Percentiles rank a stretch among this genome's conserved stretches.
Conservation (phyloP, 2,329 filamentous ascomycete species). For the Penicillium sp. region DNA sequence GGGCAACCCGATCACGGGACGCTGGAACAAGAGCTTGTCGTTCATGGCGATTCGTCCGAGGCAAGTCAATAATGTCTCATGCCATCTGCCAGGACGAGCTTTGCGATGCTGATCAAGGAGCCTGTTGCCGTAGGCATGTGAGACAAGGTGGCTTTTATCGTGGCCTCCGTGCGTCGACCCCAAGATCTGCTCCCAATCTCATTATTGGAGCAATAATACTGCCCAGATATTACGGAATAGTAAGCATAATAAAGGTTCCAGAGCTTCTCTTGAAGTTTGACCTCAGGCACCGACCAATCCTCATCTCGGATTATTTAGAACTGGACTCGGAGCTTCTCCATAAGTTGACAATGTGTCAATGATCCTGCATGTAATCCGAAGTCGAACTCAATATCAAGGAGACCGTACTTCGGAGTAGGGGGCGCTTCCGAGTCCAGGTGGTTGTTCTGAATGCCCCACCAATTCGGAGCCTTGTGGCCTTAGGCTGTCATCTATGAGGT, state of each 20-base stretch:
- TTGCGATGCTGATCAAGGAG: background rate
- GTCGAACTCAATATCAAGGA: background rate
- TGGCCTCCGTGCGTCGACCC: background rate
- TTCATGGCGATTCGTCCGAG: background rate
- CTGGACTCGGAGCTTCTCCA: background rate
- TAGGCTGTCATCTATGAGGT: conserved; percentile 19
- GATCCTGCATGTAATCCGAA: background rate
- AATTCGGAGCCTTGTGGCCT: conserved; percentile 23
- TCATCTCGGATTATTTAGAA: background rate
- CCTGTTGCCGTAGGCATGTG: background rate
- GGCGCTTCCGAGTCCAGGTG: background rate
- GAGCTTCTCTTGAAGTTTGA: background rate
- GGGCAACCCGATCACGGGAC: background rate
- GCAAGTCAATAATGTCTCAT: background rate
- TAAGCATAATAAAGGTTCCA: background rate
- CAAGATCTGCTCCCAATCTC: background rate
- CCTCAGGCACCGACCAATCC: background rate
- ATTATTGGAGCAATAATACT: background rate
- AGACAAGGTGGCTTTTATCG: background rate
- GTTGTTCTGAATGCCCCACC: conserved; percentile 17
- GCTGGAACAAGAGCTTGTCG: too few relatives aligned
- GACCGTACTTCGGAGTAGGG: too few relatives aligned
- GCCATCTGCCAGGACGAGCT: background rate
- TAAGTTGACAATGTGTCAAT: background rate
- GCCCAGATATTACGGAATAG: too few relatives aligned